Base-by-base conservation (phyloP, 345 rosid genomes). In the Sonneratia caseolaris region DNA sequence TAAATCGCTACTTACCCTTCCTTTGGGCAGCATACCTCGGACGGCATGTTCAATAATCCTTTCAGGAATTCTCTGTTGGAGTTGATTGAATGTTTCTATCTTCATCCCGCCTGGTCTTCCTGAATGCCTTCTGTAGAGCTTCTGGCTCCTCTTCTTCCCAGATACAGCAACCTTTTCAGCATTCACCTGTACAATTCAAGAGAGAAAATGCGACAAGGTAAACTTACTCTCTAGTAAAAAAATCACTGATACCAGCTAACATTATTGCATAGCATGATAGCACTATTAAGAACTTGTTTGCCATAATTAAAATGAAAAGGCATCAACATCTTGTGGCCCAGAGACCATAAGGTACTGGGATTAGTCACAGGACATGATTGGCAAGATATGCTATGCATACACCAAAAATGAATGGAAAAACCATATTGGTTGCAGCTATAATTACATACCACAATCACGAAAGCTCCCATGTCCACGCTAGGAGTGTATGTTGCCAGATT, bases 81-180 rank as follows among this genome's bases (percentile, higher is more conserved):
- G 81, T 48, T 91, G 97, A 74, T 87, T 85, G 64, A 95, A 95
- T 15, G 97, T 95, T 79, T 95, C 99, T 56, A 89, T 91, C 70
- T 74, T 95, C 99, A 95, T 90, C 73, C 99, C 99, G 72, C 99
- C 99, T 0, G 99, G 99, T 80, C 99, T 83, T 77, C 99, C 99
- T 69, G 99, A 95, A 85, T 92, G 99, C 80, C 99, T 89, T 85
- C 97, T 84, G 86, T 92, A 95, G 66, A 95, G 86, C 84, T 92
- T 95, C 71, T 95, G 99, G 79, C 87, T 88, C 84, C 90, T 81
- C 78, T 95, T 95, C 83, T 88, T 92, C 64, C 99, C 97, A 78
- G 97, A 88, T 35, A 95, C 99, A 53, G 92, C 92, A 67, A 95
- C 91, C 80, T 95, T 95, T 79, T 95, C 99, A 71, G 99, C 99